Base-by-base conservation (phyloP, 164 flowering plant genomes). In the Paratinospora sagittata region DNA sequence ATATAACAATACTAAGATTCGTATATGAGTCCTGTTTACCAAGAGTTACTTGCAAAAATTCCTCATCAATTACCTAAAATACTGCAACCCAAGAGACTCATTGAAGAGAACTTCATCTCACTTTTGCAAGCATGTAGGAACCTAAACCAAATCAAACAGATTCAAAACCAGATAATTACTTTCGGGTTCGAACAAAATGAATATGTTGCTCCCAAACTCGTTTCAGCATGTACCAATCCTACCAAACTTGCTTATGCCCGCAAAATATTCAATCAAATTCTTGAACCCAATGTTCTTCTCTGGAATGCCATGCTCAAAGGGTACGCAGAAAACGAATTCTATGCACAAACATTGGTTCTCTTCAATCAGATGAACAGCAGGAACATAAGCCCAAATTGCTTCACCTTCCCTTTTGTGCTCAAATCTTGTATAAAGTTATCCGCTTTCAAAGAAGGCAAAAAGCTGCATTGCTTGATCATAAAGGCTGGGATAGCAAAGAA, bases 291-390 rank as follows among this genome's bases (percentile, higher is more conserved):
- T 69, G 75, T 78, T 1, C 52, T 81, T 1, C 76, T 79, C 3
- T 90, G 85, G 81, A 88, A 87, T 65, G 80, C 88, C 10, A 81
- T 90, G 82, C 74, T 84, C 41, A 86, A 82, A 75, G 96, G 87
- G 70, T 88, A 84, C 57, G 69, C 81, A 0, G 81, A 79, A 17
- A 85, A 80, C 60, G 85, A 75, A 26, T 70, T 63, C 14, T 71
- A 76, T 73, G 33, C 66, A 24, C 82, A 83, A 21, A 85, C 82
- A 0, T 19, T 90, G 17, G 10, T 66, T 66, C 61, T 85, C 70
- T 90, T 87, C 49, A 27, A 67, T 27, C 75, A 57, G n/a, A 85
- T 90, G 93, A 78, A 72, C 70, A 67, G 78, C 27, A 41, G 76
- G 37, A 83, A 77, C 36, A 75, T 84, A 13, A 74, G 41, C 39